Base-by-base conservation (phyloP, 176 grass and related monocot species). In the Poa annua region DNA sequence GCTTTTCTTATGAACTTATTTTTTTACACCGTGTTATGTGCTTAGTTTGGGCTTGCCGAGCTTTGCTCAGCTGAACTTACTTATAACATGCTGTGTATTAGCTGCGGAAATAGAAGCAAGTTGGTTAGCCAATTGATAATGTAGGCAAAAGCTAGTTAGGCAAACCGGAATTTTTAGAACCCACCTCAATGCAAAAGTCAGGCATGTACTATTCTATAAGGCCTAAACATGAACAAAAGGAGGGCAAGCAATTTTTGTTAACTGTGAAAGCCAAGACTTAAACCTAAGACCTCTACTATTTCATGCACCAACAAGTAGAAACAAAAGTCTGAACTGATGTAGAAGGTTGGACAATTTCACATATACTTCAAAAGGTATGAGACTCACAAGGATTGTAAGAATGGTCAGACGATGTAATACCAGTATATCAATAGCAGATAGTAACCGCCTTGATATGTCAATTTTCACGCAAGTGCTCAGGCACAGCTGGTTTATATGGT, bases 381-480 rank as follows among this genome's bases (percentile, higher is more conserved):
- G 45, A 13, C 62, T 77, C 22, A 77, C 20, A 79, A 11, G 2
- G 50, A 68, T 63, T 52, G 44, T 12, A 41, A 71, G 4, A 78
- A 81, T 81, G n/a, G 8, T 65, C 62, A 64, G 21, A 44, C 81
- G 12, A 81, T 61, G 39, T 69, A 60, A 62, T 14, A 69, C 24
- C 26, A 66, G 22, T 59, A 66, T 33, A 78, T 57, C 7, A 16
- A 70, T 66, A 38, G 29, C 29, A 29, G 32, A 66, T 20, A 24
- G 76, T 21, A 29, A 49, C 39, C 66, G 6, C 39, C 73, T 77
- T 77, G 19, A 21, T 76, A 17, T 77, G 33, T 48, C 45, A 29
- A 64, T 84, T 33, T 65, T 53, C 44, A 52, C 0, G 8, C 20
- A 66, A 20, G 20, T 17, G 16, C 48, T 69, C 34, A 68, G 47